phyloP scores from a whole-genome alignment of 106 monocot species.

The Allium fistulosum region DNA sequence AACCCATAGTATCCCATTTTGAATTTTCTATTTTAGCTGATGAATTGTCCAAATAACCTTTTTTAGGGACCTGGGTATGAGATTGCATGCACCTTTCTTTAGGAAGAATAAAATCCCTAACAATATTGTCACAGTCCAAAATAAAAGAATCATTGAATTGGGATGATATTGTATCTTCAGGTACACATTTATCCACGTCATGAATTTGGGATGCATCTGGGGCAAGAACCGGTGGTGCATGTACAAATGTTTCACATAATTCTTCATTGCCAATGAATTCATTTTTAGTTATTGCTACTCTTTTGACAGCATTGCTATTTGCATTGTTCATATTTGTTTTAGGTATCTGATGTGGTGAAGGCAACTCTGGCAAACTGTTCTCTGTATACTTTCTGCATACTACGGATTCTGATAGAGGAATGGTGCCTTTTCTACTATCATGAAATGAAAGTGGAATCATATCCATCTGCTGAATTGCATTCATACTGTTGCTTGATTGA shows the following conservation, averaged over 20 bases:
- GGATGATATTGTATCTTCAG: slow-evolving; percentile 3
- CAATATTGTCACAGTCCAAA: slow-evolving; percentile 6
- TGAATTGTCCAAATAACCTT: slow-evolving; percentile 11
- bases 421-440: slow-evolving; percentile 4
- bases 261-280: slow-evolving; percentile 11
- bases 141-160: slow-evolving; percentile 5
- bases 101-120: not conserved
- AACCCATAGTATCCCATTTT: slow-evolving; percentile 8
- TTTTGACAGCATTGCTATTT: slow-evolving; percentile 10
- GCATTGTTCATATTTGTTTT: slow-evolving; percentile 2
- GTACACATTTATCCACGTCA: slow-evolving; percentile 8
- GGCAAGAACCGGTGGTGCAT: not conserved
- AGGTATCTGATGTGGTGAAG: slow-evolving; percentile 3
- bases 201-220: slow-evolving; percentile 8
- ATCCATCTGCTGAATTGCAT: not conserved
- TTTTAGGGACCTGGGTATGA: slow-evolving; percentile 5
- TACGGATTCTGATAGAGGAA: slow-evolving; percentile 51
- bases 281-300: not conserved
- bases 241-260: not conserved
- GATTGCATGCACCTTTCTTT: slow-evolving; percentile 3
- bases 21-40: slow-evolving; percentile 11
- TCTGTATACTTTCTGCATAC: slow-evolving; percentile 28
- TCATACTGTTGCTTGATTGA: not conserved
- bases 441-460: slow-evolving; percentile 1
- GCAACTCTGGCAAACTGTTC: slow-evolving; percentile 4